These are phyloP conservation scores for Kodamaea sp. DNA, from an alignment of 1,139 yeast genomes.

Conservation along the genomic window DNA sequence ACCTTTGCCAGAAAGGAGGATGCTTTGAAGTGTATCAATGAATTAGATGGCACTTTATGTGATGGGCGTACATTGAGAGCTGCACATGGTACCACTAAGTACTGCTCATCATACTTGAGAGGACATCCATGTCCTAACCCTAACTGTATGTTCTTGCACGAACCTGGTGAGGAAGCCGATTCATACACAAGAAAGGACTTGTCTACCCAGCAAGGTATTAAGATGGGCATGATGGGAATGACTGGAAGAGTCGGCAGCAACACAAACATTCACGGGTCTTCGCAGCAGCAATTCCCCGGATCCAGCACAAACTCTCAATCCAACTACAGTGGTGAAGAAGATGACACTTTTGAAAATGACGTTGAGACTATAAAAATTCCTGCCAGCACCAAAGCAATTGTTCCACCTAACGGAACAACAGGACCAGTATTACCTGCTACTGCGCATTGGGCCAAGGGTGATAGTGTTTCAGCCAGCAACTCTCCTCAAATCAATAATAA, in stretches of 20 bases:
- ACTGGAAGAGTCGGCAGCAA: slow-evolving; percentile 16
- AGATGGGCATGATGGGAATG: slow-evolving; percentile 53
- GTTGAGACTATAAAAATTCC: slow-evolving; percentile 9
- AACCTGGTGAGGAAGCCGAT: slow-evolving; percentile 99
- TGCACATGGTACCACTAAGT: slow-evolving; percentile 98
- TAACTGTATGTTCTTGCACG: slow-evolving; percentile 97
- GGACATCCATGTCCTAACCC: slow-evolving; percentile 98
- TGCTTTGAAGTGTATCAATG: slow-evolving; percentile 88
- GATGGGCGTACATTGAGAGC: slow-evolving; percentile 89
- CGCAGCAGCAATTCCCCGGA: slow-evolving; percentile 10
- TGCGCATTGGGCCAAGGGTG: slow-evolving; percentile 57
- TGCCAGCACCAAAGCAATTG: slow-evolving; percentile 4
- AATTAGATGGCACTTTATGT: slow-evolving; percentile 90
- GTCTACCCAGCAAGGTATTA: slow-evolving; percentile 75
- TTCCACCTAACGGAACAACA: slow-evolving; percentile 6
- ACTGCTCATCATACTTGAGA: slow-evolving; percentile 91
- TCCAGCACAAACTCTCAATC: slow-evolving; percentile 5
- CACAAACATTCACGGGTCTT: slow-evolving; percentile 13
- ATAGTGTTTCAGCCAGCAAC: slow-evolving; percentile 25
- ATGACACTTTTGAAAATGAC: slow-evolving; percentile 16
- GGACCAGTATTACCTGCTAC: slow-evolving; percentile 54
- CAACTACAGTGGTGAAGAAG: slow-evolving; percentile 23
- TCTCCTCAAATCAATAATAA: slow-evolving; percentile 40
- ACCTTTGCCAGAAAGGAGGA: slow-evolving; percentile 93
- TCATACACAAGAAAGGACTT: slow-evolving; percentile 92